Evolutionary conservation across 2,329 filamentous ascomycete genomes (phyloP).

Genomic region (Beauveria asiatica): DNA sequence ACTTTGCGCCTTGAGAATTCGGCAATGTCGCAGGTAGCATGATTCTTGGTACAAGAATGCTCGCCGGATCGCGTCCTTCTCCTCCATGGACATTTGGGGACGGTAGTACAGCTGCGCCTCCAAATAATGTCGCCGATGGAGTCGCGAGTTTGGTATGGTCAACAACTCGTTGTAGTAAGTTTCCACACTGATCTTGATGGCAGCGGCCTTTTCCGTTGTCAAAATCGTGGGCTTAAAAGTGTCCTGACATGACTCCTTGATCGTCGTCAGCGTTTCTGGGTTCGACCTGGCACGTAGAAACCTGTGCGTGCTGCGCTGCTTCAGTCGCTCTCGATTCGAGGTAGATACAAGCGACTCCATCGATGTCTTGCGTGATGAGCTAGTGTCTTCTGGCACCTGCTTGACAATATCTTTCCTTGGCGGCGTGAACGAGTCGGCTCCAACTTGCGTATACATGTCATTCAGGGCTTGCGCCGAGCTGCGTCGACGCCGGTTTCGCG

Average conservation of each 20-base stretch:
- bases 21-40: conserved; percentile 63
- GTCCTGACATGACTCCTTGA: conserved; percentile 23
- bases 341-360: background rate
- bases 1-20: conserved; percentile 59
- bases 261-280: conserved; percentile 28
- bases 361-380: background rate
- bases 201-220: conserved; percentile 71
- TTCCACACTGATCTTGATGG: conserved; percentile 81
- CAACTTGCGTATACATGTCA: conserved; percentile 1
- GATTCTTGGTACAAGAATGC: conserved; percentile 61
- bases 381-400: background rate
- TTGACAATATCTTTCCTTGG: background rate
- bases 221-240: conserved; percentile 25
- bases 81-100: conserved; percentile 42
- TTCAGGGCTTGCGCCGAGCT: conserved; percentile 20
- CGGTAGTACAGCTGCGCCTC: conserved; percentile 46
- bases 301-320: background rate
- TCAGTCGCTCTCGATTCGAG: background rate
- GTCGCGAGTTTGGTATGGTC: conserved; percentile 30
- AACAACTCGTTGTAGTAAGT: conserved; percentile 71
- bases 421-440: conserved; percentile 2
- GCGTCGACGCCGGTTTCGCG: conserved; percentile 12
- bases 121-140: conserved; percentile 25
- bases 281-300: conserved; percentile 25
- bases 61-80: conserved; percentile 44